A percentile compares a stretch with the other conserved stretches of the same genome.
Evolutionary conservation across 345 rosid species (phyloP).

Genomic region (Passiflora organensis): DNA sequence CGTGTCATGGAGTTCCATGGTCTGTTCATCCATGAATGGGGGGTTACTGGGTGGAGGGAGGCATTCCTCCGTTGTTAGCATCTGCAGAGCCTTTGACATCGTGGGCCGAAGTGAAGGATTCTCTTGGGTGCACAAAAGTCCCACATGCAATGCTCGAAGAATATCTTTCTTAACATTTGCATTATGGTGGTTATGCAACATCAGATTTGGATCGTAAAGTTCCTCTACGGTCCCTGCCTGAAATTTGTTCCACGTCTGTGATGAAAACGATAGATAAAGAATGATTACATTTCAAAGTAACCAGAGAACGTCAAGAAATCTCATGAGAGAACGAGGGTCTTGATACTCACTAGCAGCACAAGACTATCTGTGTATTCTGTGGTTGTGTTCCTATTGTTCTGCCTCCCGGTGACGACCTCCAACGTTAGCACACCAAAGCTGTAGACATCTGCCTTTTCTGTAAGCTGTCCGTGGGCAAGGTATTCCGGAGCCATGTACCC

Average conservation of each 20-base stretch:
- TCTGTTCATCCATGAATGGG: constrained; percentile 75
- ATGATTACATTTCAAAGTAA: background rate
- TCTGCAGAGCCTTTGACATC: constrained; percentile 68
- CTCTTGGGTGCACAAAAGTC: constrained; percentile 80
- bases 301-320: background rate
- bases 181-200: constrained; percentile 37
- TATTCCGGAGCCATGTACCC: constrained; percentile 98
- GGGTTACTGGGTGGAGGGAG: constrained; percentile 74
- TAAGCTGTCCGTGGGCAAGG: constrained; percentile 82
- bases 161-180: constrained; percentile 46
- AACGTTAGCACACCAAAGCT: constrained; percentile 81
- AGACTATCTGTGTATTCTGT: constrained; percentile 79
- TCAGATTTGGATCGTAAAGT: constrained; percentile 61
- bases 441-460: constrained; percentile 89
- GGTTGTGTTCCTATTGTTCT: constrained; percentile 63
- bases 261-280: background rate
- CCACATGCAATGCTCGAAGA: constrained; percentile 63
- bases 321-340: background rate
- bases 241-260: constrained; percentile 74
- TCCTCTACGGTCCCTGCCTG: constrained; percentile 62
- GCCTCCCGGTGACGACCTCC: constrained; percentile 76
- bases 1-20: constrained; percentile 64
- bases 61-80: constrained; percentile 60
- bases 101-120: constrained; percentile 60
- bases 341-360: constrained; percentile 54